phyloP scores from a whole-genome alignment of 1,139 yeast species.

The Hansenula lynferdii region DNA sequence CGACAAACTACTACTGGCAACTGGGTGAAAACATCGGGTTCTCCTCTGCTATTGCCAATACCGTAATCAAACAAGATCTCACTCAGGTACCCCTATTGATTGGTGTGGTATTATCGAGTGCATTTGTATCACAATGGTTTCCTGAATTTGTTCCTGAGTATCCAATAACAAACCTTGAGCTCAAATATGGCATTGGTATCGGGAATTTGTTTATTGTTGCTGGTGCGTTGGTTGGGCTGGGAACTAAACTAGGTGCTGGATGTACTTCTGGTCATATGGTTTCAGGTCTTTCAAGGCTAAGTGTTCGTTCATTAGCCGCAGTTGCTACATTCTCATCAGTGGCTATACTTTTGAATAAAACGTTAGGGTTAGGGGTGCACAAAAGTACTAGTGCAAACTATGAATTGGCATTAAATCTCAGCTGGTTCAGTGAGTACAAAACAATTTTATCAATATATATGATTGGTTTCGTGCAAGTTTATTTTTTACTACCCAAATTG shows the following conservation, averaged over 20 bases:
- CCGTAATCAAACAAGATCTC: slow-evolving; percentile 20
- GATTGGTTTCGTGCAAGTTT: slow-evolving; percentile 16
- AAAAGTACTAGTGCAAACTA: slow-evolving; percentile 20
- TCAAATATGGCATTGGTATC: background rate
- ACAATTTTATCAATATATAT: slow-evolving; percentile 4
- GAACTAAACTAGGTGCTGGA: slow-evolving; percentile 40
- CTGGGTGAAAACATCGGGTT: slow-evolving; percentile 40
- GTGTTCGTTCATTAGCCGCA: slow-evolving; percentile 39
- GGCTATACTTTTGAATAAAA: slow-evolving; percentile 25
- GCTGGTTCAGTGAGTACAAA: background rate
- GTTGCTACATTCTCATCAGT: slow-evolving; percentile 30
- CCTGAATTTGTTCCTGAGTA: slow-evolving; percentile 11
- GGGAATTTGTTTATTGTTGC: slow-evolving; percentile 15
- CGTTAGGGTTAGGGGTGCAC: slow-evolving; percentile 1
- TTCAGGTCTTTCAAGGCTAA: slow-evolving; percentile 37
- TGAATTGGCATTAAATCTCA: slow-evolving; percentile 6
- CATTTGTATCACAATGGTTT: slow-evolving; percentile 4
- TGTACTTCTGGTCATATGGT: slow-evolving; percentile 52
- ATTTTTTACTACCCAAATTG: slow-evolving; percentile 24
- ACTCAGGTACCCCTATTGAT: slow-evolving; percentile 10
- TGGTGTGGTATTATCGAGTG: slow-evolving; percentile 14
- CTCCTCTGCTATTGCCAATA: slow-evolving; percentile 34
- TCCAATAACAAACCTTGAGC: slow-evolving; percentile 5
- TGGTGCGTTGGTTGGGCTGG: slow-evolving; percentile 39
- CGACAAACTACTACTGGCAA: slow-evolving; percentile 33